A percentile compares a stretch with the other conserved stretches of the same genome.
phyloP scores from a whole-genome alignment of 202 grass and related monocot genomes.

The Carex sylvatica region DNA sequence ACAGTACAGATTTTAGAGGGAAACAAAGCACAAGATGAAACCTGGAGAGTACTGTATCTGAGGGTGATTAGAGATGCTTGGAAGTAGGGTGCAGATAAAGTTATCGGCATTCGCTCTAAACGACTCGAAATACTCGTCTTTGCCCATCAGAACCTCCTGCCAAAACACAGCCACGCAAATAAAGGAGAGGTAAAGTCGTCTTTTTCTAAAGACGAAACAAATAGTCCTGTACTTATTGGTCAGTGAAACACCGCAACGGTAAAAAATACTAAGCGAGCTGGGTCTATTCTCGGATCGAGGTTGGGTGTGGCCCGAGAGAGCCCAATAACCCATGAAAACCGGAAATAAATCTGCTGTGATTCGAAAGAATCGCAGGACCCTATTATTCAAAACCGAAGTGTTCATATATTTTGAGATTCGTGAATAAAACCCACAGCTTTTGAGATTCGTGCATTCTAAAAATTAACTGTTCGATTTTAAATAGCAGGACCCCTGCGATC shows the following conservation, averaged over 20 bases:
- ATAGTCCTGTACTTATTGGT: background rate
- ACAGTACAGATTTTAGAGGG: background rate
- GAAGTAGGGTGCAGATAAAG: constrained; percentile 91
- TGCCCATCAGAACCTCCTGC: constrained; percentile 93
- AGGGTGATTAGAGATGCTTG: constrained; percentile 65
- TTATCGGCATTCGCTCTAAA: constrained; percentile 80
- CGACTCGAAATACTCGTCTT: constrained; percentile 76
- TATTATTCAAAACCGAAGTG: too few species aligned
- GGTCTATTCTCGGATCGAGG: constrained; percentile 22
- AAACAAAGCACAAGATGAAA: background rate
- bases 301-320: constrained; percentile 19
- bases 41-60: constrained; percentile 92
- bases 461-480: too few species aligned
- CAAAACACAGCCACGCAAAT: constrained; percentile 18
- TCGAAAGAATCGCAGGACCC: too few species aligned
- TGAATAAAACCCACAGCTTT: too few species aligned
- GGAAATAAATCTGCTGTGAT: background rate
- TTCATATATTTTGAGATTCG: too few species aligned
- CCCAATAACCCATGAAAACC: background rate
- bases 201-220: background rate
- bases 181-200: constrained; percentile 11
- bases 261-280: constrained; percentile 8
- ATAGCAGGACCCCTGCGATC: too few species aligned
- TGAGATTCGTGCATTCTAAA: too few species aligned
- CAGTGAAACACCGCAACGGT: constrained; percentile 7